Conservation (phyloP, 768 basidiomycete genomes). For the Tylopilus rubrobrunneus region DNA sequence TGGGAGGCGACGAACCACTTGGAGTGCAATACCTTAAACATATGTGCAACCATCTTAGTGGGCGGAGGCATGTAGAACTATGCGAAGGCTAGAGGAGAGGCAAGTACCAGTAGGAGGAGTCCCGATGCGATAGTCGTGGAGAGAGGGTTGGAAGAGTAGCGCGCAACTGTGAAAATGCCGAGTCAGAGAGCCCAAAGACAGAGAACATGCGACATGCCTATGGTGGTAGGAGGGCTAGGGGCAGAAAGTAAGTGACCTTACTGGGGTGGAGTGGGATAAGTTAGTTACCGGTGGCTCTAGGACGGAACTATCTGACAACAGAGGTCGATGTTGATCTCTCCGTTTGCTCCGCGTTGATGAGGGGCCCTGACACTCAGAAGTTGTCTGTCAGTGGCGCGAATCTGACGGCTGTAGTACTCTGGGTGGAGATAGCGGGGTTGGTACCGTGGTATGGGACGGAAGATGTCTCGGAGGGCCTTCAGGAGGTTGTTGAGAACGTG, state of each 20-base stretch:
- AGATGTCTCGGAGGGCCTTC: conserved; percentile 13
- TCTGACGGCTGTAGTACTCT: conserved; percentile 11
- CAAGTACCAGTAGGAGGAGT: conserved; percentile 16
- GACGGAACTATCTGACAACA: conserved; percentile 33
- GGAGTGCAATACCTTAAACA: too few species aligned
- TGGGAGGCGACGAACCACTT: background rate
- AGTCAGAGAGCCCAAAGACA: background rate
- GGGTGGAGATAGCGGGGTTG: conserved; percentile 28
- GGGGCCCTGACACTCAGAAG: conserved; percentile 26
- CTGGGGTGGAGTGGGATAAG: conserved; percentile 18
- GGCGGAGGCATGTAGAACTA: conserved; percentile 14
- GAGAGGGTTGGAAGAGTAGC: conserved; percentile 7
- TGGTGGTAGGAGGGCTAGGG: conserved; percentile 9
- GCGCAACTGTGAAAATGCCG: conserved; percentile 3
- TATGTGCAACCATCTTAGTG: background rate
- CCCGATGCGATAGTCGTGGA: conserved; percentile 12
- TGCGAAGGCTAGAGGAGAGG: conserved; percentile 14
- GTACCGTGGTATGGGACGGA: conserved; percentile 20
- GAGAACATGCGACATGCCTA: conserved; percentile 13
- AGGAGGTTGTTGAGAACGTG: conserved; percentile 12
- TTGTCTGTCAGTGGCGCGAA: conserved; percentile 15
- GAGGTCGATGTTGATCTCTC: conserved; percentile 20
- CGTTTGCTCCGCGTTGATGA: conserved; percentile 13
- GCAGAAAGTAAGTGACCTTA: conserved; percentile 24
- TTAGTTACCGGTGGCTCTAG: conserved; percentile 31